These are phyloP conservation scores for Phialemoniopsis sp. DNA, from an alignment of 2,329 filamentous ascomycete species.

Conservation along the genomic window DNA sequence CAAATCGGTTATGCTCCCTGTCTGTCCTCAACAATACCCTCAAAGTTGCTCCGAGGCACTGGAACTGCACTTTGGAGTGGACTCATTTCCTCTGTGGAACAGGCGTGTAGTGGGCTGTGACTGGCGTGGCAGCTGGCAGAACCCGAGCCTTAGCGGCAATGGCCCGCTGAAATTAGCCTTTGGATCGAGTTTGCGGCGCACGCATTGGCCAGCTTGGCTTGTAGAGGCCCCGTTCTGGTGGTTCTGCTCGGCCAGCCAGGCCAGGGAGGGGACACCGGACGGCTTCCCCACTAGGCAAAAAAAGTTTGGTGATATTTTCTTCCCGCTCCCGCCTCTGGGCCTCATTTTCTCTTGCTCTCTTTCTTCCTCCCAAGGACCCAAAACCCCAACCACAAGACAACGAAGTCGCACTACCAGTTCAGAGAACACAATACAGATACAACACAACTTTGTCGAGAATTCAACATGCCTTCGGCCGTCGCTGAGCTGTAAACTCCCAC, in stretches of 20 bases:
- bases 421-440: conserved; percentile 26
- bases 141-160: no score
- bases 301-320: conserved; percentile 21
- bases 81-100: no score
- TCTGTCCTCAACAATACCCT: no score
- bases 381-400: conserved; percentile 49
- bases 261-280: neutral
- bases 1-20: no score
- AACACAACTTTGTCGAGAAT: conserved; percentile 65
- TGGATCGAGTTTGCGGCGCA: no score
- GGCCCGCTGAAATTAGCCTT: conserved; percentile 3
- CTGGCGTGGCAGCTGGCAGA: no score
- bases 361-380: conserved; percentile 10
- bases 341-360: conserved; percentile 22
- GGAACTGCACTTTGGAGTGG: no score
- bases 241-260: neutral
- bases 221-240: no score
- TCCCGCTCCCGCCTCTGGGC: conserved; percentile 21
- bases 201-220: no score
- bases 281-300: conserved; percentile 13
- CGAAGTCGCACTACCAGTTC: conserved; percentile 55
- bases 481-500: conserved; percentile 90
- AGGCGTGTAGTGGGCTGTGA: no score
- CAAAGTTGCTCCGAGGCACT: no score
- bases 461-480: conserved; percentile 69